These are phyloP conservation scores for Porogramme epimiltina DNA, from an alignment of 1,284 basidiomycete species.

Conservation along the genomic window DNA sequence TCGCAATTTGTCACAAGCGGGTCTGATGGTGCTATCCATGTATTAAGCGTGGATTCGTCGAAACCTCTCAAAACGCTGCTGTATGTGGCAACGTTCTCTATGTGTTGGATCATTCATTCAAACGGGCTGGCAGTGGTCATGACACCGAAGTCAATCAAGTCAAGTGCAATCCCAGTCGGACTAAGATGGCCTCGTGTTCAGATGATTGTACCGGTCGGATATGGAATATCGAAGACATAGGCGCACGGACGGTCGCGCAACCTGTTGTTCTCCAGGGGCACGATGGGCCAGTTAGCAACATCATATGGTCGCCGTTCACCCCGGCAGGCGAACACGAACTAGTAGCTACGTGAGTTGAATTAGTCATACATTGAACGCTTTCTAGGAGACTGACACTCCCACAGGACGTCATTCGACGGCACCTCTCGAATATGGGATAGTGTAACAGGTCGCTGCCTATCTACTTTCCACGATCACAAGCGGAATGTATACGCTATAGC, in stretches of 20 bases:
- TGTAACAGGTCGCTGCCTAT: conserved; percentile 69
- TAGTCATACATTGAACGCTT: no score
- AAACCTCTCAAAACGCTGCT: conserved; percentile 55
- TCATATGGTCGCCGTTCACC: conserved; percentile 71
- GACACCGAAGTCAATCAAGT: conserved; percentile 79
- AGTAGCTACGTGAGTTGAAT: conserved; percentile 69
- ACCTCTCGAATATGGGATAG: conserved; percentile 80
- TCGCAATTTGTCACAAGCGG: conserved; percentile 74
- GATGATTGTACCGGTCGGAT: conserved; percentile 79
- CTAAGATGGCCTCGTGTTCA: conserved; percentile 75
- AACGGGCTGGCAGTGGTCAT: conserved; percentile 74
- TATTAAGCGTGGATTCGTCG: conserved; percentile 54
- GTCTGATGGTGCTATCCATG: conserved; percentile 65
- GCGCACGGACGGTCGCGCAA: conserved; percentile 37
- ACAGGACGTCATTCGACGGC: conserved; percentile 74
- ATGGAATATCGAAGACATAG: conserved; percentile 60
- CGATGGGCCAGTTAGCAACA: conserved; percentile 61
- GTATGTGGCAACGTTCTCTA: conserved; percentile 24
- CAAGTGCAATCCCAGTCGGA: conserved; percentile 65
- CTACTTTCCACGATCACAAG: conserved; percentile 66
- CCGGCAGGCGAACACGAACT: conserved; percentile 51
- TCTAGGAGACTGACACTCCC: neutral
- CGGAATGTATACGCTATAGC: conserved; percentile 66
- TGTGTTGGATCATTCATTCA: no score
- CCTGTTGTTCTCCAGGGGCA: conserved; percentile 64